Evolutionary conservation across 1,284 basidiomycete genomes (phyloP).

Genomic region (Trametes polyzona): DNA sequence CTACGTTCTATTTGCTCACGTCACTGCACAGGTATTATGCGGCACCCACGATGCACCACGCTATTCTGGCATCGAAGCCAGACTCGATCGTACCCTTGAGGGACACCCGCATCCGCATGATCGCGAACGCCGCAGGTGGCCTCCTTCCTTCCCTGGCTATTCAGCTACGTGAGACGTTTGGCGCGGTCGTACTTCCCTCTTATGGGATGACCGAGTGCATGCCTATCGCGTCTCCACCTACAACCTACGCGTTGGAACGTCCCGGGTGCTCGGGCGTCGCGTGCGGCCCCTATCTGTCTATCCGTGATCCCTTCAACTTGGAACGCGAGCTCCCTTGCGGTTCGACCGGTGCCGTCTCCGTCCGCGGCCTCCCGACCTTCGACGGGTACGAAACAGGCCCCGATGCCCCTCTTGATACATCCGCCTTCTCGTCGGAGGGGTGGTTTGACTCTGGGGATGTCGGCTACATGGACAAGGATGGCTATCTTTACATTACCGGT

Average conservation of each 20-base stretch:
- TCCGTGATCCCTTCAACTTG: conserved; percentile 43
- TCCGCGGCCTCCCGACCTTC: conserved; percentile 50
- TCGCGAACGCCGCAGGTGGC: conserved; percentile 52
- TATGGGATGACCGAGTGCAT: conserved; percentile 57
- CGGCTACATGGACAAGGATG: conserved; percentile 62
- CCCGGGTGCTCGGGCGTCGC: conserved; percentile 52
- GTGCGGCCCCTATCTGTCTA: conserved; percentile 52
- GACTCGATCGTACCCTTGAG: conserved; percentile 36
- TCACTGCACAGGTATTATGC: conserved; percentile 46
- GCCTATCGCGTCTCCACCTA: conserved; percentile 51
- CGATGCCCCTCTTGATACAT: conserved; percentile 44
- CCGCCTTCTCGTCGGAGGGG: conserved; percentile 47
- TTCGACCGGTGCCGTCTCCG: conserved; percentile 46
- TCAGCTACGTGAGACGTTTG: conserved; percentile 43
- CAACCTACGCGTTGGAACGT: conserved; percentile 47
- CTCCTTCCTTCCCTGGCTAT: conserved; percentile 47
- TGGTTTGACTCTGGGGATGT: conserved; percentile 69
- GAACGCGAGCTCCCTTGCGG: conserved; percentile 42
- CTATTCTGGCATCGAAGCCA: conserved; percentile 46
- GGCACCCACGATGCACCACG: conserved; percentile 51
- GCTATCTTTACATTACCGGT: conserved; percentile 63
- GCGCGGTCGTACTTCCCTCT: conserved; percentile 46
- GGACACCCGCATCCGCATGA: conserved; percentile 47
- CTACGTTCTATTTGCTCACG: background rate
- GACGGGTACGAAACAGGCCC: conserved; percentile 46